Percentiles rank a stretch among this genome's conserved stretches.
Evolutionary conservation across 176 grass and related monocot species (phyloP).

Genomic region (Themeda triandra): DNA sequence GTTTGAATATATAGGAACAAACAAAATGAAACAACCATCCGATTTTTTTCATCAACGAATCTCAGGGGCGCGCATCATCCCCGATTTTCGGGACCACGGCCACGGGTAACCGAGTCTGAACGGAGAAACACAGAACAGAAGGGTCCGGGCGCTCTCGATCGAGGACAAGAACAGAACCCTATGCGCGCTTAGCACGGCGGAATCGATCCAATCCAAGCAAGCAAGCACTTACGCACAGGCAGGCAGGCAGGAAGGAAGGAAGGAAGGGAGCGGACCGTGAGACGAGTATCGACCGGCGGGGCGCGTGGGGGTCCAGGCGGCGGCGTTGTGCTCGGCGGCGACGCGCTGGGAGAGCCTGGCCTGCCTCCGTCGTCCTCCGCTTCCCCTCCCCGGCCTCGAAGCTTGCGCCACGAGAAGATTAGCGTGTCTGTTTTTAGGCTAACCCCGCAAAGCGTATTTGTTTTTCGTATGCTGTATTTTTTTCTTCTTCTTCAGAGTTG

Average conservation of each 20-base stretch:
- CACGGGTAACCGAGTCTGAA: neutral
- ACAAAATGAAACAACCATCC: neutral
- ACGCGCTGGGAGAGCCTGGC: neutral
- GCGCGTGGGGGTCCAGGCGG: neutral
- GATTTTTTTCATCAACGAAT: neutral
- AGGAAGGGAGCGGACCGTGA: neutral
- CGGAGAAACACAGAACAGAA: neutral
- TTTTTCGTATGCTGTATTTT: neutral
- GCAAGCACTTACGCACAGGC: neutral
- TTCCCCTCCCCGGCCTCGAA: neutral
- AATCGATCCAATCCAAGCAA: neutral
- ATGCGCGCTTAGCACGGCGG: neutral
- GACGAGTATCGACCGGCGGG: neutral
- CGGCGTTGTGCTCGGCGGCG: neutral
- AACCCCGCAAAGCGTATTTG: neutral
- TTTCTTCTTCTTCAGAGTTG: neutral
- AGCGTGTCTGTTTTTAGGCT: slow-evolving; percentile 12
- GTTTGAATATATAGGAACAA: neutral
- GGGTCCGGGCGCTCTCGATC: neutral
- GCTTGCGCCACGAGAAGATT: slow-evolving; percentile 12
- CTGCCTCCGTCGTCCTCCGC: neutral
- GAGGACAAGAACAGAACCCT: neutral
- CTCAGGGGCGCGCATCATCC: neutral
- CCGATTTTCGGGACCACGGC: neutral
- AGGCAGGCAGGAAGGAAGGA: neutral